Percentiles rank a stretch among this genome's conserved stretches.
Evolutionary conservation across 176 grass and related monocot species (phyloP).

Genomic region (Raddia distichophylla): DNA sequence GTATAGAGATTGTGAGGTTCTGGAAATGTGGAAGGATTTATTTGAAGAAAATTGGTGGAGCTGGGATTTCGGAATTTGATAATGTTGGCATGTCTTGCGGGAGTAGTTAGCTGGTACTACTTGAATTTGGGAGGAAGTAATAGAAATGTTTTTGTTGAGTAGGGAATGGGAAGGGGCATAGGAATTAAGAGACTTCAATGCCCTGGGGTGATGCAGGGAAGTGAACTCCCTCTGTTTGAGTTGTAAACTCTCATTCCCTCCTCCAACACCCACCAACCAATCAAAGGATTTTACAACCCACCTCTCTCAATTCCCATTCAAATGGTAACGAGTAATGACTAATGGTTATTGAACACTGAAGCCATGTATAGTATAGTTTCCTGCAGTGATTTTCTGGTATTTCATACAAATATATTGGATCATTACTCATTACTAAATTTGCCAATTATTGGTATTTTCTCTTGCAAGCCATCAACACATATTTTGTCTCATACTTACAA

Average conservation of each 20-base stretch:
- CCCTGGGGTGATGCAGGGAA: no score
- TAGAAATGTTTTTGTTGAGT: neutral
- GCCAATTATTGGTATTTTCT: neutral
- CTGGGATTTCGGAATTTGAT: neutral
- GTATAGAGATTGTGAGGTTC: slow-evolving; percentile 2
- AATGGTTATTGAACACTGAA: neutral
- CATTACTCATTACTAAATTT: slow-evolving; percentile 18
- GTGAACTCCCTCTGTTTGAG: no score
- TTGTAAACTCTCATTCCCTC: no score
- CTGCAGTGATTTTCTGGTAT: slow-evolving; percentile 5
- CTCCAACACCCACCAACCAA: no score
- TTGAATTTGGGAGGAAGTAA: neutral
- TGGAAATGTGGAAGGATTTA: neutral
- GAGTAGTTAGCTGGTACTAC: neutral
- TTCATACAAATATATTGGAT: neutral
- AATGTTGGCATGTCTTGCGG: neutral
- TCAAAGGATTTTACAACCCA: no score
- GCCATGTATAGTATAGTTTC: neutral
- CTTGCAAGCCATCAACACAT: neutral
- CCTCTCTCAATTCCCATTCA: no score
- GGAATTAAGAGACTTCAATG: no score
- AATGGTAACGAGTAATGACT: neutral
- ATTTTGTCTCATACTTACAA: slow-evolving; percentile 17
- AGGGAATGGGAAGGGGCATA: no score
- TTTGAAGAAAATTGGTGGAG: neutral